phyloP scores from a whole-genome alignment of 2,329 filamentous ascomycete species.

The Dendrostoma leiphaemia region DNA sequence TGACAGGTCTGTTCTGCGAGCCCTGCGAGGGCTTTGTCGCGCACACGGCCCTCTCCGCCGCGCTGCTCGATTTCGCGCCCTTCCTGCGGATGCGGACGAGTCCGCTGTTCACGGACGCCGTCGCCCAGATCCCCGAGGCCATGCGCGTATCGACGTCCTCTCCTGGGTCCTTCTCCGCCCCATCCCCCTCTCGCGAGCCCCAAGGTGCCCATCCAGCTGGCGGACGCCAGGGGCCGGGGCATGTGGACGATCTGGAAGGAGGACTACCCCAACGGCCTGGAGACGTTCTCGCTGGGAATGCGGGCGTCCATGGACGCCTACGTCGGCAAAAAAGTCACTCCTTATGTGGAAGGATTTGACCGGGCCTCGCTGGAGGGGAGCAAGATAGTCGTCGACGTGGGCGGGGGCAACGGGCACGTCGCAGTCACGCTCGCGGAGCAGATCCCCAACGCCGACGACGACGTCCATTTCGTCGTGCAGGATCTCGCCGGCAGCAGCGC shows the following conservation, averaged over 20 bases:
- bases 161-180: too few relatives aligned
- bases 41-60: constrained; percentile 17
- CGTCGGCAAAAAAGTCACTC: not conserved
- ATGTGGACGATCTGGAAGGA: constrained; percentile 13
- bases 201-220: constrained; percentile 6
- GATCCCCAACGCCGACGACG: not conserved
- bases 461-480: not conserved
- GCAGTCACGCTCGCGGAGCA: not conserved
- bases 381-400: not conserved
- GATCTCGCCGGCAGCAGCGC: not conserved
- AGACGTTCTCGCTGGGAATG: constrained; percentile 4
- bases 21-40: constrained; percentile 12
- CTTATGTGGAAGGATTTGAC: not conserved
- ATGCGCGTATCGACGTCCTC: not conserved
- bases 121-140: constrained; percentile 13
- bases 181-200: not conserved
- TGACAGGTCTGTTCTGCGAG: constrained; percentile 18
- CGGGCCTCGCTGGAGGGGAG: not conserved
- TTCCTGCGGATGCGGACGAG: constrained; percentile 11
- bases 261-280: constrained; percentile 10
- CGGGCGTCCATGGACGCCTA: not conserved
- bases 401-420: not conserved
- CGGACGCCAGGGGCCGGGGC: constrained; percentile 1
- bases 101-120: constrained; percentile 8
- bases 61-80: constrained; percentile 5